Base-by-base conservation (phyloP, 2,329 filamentous ascomycete genomes). In the Nakataea oryzae region DNA sequence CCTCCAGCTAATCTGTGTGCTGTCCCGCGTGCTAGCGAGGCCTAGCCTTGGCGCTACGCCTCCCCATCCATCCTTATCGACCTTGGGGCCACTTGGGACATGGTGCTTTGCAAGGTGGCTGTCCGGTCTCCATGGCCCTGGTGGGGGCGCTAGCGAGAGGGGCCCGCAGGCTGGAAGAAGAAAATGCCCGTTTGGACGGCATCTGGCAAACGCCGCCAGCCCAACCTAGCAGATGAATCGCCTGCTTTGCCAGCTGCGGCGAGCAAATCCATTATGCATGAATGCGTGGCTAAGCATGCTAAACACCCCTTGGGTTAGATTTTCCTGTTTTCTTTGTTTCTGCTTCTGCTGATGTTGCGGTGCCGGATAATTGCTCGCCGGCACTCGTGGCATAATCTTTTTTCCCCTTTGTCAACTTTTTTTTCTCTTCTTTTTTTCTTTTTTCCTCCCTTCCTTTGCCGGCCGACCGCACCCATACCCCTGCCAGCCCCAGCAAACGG, bases 281-380 rank as follows among this genome's bases (percentile, higher is more conserved):
- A 50, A 50, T 24, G 41, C 41, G 41, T 50, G 41, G 41, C 41
- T 50, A 50, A 50, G 24, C 21, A n/a, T 50, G 41, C 21, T n/a
- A 50, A 50, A 50, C 41, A 50, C 41, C 17, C 21, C 41, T n/a
- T 50, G 41, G 41, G 12, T 50, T n/a, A n/a, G 21, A 24, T 8
- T 50, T 50, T 50, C 21, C 11, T 50, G 41, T 8, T 50, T 17
- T 47, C 41, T 50, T 41, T 58, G 57, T 41, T 58, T 58, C 57
- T 58, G 57, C 57, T 58, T 58, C 57, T 58, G 57, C 57, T 58
- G 57, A 58, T 58, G 30, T 58, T 58, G 41, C 2, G 21, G 21
- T 50, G 41, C 41, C 41, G 41, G 41, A 50, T 50, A n/a, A 50
- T 24, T n/a, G 41, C 41, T n/a, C 41, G 41, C 41, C 21, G 21